phyloP scores from a whole-genome alignment of 306 rosid genomes.

The Acmispon strigosus region DNA sequence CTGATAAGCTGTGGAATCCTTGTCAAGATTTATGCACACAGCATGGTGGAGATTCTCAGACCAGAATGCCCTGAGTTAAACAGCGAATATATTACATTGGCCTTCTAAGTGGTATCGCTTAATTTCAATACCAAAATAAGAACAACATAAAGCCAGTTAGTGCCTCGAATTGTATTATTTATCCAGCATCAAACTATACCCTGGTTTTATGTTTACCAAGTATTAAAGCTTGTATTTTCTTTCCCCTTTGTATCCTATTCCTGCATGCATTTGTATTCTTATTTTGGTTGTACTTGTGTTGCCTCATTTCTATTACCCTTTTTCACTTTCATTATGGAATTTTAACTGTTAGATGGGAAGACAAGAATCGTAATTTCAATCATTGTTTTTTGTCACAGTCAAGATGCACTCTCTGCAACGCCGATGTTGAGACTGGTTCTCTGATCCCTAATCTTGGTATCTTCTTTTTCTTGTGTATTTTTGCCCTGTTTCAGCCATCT shows the following conservation, averaged over 20 bases:
- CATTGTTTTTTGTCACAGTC: conserved; percentile 67
- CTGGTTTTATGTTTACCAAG: neutral
- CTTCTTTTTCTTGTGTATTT: conserved; percentile 6
- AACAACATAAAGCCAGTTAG: neutral
- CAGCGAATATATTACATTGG: neutral
- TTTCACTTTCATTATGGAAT: conserved; percentile 21
- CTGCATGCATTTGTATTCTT: conserved; percentile 5
- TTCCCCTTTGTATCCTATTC: neutral
- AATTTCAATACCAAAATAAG: neutral
- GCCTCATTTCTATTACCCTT: conserved; percentile 16
- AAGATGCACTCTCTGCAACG: conserved; percentile 80
- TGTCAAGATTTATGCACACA: neutral
- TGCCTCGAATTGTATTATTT: neutral
- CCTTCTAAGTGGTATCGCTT: neutral
- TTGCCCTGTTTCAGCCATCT: conserved; percentile 14
- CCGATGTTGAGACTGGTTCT: conserved; percentile 68
- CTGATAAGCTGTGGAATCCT: neutral
- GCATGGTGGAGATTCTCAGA: neutral
- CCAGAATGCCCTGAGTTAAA: neutral
- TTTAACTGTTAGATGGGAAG: conserved; percentile 29
- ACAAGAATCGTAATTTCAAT: conserved; percentile 39
- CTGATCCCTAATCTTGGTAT: conserved; percentile 84
- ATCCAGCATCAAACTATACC: neutral
- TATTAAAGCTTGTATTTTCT: neutral
- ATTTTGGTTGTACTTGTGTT: conserved; percentile 24